Percentiles rank a stretch among this genome's conserved stretches.
Conservation (phyloP, 345 rosid genomes). For the Sonneratia alba region DNA sequence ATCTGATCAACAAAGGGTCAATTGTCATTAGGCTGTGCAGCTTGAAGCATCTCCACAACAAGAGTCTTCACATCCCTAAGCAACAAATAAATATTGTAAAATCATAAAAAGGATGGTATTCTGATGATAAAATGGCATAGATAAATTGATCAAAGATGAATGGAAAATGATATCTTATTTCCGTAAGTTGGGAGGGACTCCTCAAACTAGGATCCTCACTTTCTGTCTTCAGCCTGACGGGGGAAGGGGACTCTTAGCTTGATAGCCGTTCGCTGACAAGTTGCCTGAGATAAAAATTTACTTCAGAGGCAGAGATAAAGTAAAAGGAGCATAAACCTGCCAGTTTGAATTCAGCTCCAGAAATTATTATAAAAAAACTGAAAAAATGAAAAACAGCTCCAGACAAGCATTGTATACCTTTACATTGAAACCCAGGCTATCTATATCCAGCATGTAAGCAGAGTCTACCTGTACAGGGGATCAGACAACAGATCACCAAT, state of each 20-base stretch:
- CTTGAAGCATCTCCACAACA: slow-evolving; percentile 84
- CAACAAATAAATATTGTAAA: not conserved
- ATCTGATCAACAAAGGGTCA: slow-evolving; percentile 11
- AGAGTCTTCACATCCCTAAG: slow-evolving; percentile 84
- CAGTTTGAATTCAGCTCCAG: too few species aligned
- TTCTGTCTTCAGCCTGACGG: slow-evolving; percentile 68
- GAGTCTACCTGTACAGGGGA: slow-evolving; percentile 60
- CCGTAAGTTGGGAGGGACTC: not conserved
- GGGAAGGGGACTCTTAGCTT: slow-evolving; percentile 83
- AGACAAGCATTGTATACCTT: slow-evolving; percentile 40
- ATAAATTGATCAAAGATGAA: not conserved
- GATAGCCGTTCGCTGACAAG: slow-evolving; percentile 52
- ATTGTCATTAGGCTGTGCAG: slow-evolving; percentile 38
- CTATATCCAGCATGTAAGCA: slow-evolving; percentile 80
- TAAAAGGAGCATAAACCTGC: not conserved
- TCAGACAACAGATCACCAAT: slow-evolving; percentile 6
- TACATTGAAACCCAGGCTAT: slow-evolving; percentile 86
- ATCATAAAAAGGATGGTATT: not conserved
- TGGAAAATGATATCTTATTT: not conserved
- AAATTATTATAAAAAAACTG: too few species aligned
- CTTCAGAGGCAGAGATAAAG: not conserved
- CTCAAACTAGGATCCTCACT: slow-evolving; percentile 31
- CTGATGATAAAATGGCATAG: not conserved
- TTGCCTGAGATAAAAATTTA: slow-evolving; percentile 37
- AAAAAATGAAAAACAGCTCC: not conserved